A percentile compares a stretch with the other conserved stretches of the same genome.
Evolutionary conservation across 2,329 filamentous ascomycete genomes (phyloP).

Genomic region (Kalmusia sp.): DNA sequence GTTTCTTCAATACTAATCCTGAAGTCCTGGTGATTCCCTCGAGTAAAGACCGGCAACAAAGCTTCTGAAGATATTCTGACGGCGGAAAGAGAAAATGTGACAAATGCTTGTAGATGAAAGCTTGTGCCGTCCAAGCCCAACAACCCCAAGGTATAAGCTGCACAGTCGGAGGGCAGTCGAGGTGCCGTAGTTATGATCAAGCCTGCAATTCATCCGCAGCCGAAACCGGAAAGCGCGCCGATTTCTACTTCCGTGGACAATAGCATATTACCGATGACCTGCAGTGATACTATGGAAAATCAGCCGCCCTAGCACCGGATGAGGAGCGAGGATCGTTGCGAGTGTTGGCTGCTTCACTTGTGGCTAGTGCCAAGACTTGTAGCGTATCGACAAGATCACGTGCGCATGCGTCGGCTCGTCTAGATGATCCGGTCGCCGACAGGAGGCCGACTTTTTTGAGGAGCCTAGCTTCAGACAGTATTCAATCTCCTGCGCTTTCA

Average conservation of each 20-base stretch:
- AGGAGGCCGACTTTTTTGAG: conserved; percentile 4
- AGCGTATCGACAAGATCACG: conserved; percentile 5
- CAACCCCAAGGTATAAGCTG: background rate
- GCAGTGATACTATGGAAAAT: too few relatives aligned
- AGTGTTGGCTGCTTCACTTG: background rate
- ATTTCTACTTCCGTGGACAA: background rate
- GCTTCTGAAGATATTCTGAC: too few relatives aligned
- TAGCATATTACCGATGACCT: background rate
- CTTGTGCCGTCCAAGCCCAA: background rate
- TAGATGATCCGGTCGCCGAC: conserved; percentile 5
- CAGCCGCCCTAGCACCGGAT: too few relatives aligned
- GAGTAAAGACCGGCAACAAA: too few relatives aligned
- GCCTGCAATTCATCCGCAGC: conserved; percentile 1
- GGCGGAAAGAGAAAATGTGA: background rate
- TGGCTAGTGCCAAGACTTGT: too few relatives aligned
- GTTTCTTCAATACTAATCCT: background rate
- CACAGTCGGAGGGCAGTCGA: background rate
- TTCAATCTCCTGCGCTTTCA: background rate
- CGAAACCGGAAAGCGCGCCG: conserved; percentile 2
- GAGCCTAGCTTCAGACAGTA: background rate
- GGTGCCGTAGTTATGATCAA: background rate
- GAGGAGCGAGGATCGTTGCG: background rate
- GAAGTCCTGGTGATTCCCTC: background rate
- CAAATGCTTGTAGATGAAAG: background rate
- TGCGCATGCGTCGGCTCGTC: background rate